Conservation (phyloP, 169 alveolate species). For the Babesia ovata region DNA sequence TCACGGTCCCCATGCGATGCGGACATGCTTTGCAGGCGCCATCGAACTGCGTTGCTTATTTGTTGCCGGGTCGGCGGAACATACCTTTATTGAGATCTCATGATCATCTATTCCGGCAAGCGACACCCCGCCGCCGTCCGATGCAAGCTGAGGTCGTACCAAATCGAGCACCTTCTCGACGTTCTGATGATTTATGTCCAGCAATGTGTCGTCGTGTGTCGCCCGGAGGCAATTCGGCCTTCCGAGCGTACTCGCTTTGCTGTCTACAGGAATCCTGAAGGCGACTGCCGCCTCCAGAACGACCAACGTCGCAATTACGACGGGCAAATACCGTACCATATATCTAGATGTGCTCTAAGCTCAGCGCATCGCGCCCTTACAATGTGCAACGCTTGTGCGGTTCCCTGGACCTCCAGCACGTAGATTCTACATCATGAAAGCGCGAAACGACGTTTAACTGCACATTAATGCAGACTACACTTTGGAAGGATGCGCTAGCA, state of each 20-base stretch:
- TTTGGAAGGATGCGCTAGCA: background rate
- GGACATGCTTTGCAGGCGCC: slow-evolving; percentile 79
- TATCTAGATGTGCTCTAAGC: background rate
- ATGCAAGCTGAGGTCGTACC: slow-evolving; percentile 74
- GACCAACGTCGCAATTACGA: background rate
- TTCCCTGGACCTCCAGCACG: no score
- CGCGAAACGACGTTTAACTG: background rate
- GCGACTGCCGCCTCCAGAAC: background rate
- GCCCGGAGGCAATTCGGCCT: slow-evolving; percentile 5
- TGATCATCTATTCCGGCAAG: slow-evolving; percentile 68
- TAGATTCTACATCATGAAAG: no score
- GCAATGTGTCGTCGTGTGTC: background rate
- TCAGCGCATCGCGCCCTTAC: no score
- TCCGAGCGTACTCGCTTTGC: background rate
- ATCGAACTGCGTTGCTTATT: slow-evolving; percentile 30
- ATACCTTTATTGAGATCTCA: slow-evolving; percentile 42
- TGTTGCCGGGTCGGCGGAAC: background rate
- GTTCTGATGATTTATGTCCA: slow-evolving; percentile 62
- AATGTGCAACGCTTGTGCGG: no score
- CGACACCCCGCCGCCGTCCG: slow-evolving; percentile 77
- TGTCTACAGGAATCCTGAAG: slow-evolving; percentile 9
- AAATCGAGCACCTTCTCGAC: slow-evolving; percentile 77
- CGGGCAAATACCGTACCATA: background rate
- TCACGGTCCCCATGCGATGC: slow-evolving; percentile 71
- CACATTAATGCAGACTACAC: background rate